phyloP scores from a whole-genome alignment of 2,329 filamentous ascomycete genomes.

The Bisporella sp. region DNA sequence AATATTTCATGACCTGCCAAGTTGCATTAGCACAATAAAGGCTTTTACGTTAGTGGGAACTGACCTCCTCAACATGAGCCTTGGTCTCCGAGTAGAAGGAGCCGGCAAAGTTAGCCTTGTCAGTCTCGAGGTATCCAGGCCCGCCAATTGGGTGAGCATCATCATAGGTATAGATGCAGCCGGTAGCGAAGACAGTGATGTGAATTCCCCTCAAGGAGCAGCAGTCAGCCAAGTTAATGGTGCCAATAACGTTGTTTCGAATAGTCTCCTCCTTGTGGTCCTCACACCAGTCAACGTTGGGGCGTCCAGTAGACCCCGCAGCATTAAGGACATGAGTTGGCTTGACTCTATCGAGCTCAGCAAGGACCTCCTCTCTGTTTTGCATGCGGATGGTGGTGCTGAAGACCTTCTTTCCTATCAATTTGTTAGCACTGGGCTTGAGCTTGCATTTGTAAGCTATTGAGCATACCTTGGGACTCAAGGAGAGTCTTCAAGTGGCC shows the following conservation, averaged over 20 bases:
- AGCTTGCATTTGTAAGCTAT: not conserved
- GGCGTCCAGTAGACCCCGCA: constrained; percentile 58
- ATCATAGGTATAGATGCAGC: constrained; percentile 61
- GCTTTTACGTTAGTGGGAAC: constrained; percentile 10
- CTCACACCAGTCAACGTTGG: constrained; percentile 68
- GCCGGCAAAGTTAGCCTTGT: constrained; percentile 56
- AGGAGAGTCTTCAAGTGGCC: constrained; percentile 54
- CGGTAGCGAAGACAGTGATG: constrained; percentile 59
- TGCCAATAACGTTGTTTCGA: constrained; percentile 60
- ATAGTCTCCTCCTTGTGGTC: constrained; percentile 62
- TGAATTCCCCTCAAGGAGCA: constrained; percentile 54
- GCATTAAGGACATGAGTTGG: constrained; percentile 62
- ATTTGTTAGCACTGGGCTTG: constrained; percentile 6
- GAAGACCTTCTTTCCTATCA: constrained; percentile 46
- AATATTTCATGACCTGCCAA: constrained; percentile 51
- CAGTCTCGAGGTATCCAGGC: constrained; percentile 52
- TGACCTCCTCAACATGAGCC: constrained; percentile 55
- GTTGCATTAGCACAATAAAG: not conserved
- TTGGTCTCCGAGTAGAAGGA: constrained; percentile 66
- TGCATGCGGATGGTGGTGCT: constrained; percentile 60
- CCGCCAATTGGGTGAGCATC: constrained; percentile 53
- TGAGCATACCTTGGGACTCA: constrained; percentile 37
- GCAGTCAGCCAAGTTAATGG: constrained; percentile 54
- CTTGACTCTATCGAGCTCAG: constrained; percentile 49
- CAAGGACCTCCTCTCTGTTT: constrained; percentile 48